Conservation (phyloP, 768 basidiomycete genomes). For the Tylopilus felleus region DNA sequence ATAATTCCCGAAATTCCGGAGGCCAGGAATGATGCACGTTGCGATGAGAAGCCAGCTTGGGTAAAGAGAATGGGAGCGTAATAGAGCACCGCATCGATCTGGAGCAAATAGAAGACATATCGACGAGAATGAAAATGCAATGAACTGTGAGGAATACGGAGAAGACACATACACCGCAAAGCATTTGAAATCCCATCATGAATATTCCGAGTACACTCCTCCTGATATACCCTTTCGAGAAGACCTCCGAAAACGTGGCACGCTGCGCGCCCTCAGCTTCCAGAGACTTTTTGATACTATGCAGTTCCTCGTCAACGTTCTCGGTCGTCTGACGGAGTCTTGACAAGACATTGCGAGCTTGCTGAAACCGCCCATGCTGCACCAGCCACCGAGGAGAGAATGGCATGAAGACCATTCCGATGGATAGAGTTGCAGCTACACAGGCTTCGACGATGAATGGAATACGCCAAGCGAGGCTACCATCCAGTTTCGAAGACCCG, state of each 20-base stretch:
- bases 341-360: conserved; percentile 32
- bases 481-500: conserved; percentile 20
- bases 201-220: conserved; percentile 42
- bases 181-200: conserved; percentile 44
- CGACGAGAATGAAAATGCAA: neutral
- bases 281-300: conserved; percentile 17
- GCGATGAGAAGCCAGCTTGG: conserved; percentile 47
- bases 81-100: conserved; percentile 32
- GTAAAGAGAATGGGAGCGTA: conserved; percentile 48
- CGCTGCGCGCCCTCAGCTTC: conserved; percentile 20
- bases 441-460: conserved; percentile 28
- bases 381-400: conserved; percentile 29
- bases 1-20: conserved; percentile 49
- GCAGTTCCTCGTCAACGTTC: conserved; percentile 21
- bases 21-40: conserved; percentile 47
- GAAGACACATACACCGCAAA: conserved; percentile 24
- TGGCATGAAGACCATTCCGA: conserved; percentile 24
- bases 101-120: no score
- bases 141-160: neutral
- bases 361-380: conserved; percentile 30
- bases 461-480: conserved; percentile 26
- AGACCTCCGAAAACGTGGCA: conserved; percentile 27
- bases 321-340: conserved; percentile 9
- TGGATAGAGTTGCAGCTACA: conserved; percentile 15
- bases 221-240: conserved; percentile 27